Base-by-base conservation (phyloP, 2,329 filamentous ascomycete genomes). In the Pestalotiopsis sp. region DNA sequence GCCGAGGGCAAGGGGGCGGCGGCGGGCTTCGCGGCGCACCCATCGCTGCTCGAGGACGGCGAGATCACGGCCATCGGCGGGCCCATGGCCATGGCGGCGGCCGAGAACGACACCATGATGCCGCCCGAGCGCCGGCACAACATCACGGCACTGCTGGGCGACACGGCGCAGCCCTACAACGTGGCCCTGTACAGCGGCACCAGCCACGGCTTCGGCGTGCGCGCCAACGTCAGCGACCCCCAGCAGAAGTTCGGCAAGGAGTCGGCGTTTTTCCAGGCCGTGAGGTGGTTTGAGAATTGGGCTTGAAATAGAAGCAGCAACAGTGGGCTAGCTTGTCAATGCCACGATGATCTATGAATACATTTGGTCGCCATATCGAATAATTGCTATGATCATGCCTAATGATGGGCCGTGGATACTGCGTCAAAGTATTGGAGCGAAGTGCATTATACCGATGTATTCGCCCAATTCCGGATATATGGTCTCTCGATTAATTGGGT, bases 181-280 rank as follows among this genome's bases (percentile, higher is more conserved):
- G 85, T 94, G 68, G 88, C 84, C 70, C 79, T 95, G 56, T 95
- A 90, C 82, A 87, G 88, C 17, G 88, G 87, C 48, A 90, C 91
- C 6, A 77, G 81, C 69, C 93, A 96, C 75, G 93, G 93, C 0
- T 96, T 95, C 73, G 90, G 89, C 17, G 90, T 93, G 7, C 85
- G 92, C 44, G 87, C 83, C 3, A 89, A 95, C 73, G 67, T 85
- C 35, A 80, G 80, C 2, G 80, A 84, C 67, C 80, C 81, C 22
- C 71, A 75, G 67, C 80, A 87, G 75, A 88, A 85, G 78, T 94
- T 89, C 76, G 91, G 89, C 39, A 94, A 94, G 84, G 91, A 95
- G 81, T 86, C 89, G 76, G 92, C 93, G 0, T 94, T 94, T 77
- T 80, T 86, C 71, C 92, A 95, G 83, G 92, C 92, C 30, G 85